Percentiles rank a stretch among this genome's conserved stretches.
Evolutionary conservation across 129 eudicot genomes (phyloP).

Genomic region (Scalesia atractyloides): DNA sequence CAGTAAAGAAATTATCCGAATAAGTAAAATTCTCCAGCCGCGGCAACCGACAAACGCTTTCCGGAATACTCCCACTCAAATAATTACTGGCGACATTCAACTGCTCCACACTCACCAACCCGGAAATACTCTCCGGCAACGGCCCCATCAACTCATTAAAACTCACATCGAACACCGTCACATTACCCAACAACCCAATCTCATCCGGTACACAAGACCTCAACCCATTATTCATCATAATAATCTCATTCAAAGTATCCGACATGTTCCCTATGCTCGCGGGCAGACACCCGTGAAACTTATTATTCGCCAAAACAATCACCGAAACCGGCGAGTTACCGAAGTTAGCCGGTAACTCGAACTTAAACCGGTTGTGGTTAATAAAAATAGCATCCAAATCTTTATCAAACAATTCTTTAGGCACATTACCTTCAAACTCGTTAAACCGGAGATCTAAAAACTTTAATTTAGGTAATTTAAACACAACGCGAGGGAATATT

Average conservation of each 20-base stretch:
- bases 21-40: conserved; percentile 68
- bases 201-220: conserved; percentile 72
- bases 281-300: conserved; percentile 82
- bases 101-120: conserved; percentile 75
- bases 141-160: conserved; percentile 71
- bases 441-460: conserved; percentile 78
- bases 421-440: conserved; percentile 90
- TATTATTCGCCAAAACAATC: conserved; percentile 72
- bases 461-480: conserved; percentile 56
- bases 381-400: conserved; percentile 80
- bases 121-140: conserved; percentile 66
- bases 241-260: conserved; percentile 69
- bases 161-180: conserved; percentile 88
- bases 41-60: conserved; percentile 68
- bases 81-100: conserved; percentile 70
- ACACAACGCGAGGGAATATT: conserved; percentile 72
- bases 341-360: conserved; percentile 82
- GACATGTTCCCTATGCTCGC: conserved; percentile 83
- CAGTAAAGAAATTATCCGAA: conserved; percentile 75
- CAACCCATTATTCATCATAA: conserved; percentile 75
- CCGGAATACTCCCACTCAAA: conserved; percentile 63
- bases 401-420: conserved; percentile 67
- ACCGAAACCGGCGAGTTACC: conserved; percentile 98
- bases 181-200: conserved; percentile 58
- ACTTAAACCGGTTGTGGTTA: conserved; percentile 71